phyloP scores from a whole-genome alignment of 345 rosid species.

The Sisymbrium irio region DNA sequence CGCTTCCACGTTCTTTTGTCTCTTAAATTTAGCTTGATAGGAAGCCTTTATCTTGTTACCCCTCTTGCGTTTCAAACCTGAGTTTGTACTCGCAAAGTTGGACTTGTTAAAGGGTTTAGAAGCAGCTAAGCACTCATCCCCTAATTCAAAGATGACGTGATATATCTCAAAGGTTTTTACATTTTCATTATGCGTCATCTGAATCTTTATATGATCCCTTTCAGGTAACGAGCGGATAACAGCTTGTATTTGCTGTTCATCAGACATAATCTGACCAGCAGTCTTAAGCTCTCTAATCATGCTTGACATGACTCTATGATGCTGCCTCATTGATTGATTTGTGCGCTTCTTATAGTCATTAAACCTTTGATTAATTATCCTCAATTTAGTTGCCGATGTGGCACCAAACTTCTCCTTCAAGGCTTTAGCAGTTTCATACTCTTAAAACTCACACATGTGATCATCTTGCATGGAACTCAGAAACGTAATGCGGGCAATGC shows the following conservation, averaged over 20 bases:
- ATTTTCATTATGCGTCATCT: background rate
- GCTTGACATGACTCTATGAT: too few relatives aligned
- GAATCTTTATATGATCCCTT: background rate
- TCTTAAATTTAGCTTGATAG: too few relatives aligned
- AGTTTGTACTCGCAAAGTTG: background rate
- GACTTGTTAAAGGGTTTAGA: background rate
- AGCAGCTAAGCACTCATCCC: conserved; percentile 1
- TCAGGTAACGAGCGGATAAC: background rate
- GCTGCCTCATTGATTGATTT: too few relatives aligned
- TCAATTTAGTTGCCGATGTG: too few relatives aligned
- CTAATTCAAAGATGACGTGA: conserved; percentile 19
- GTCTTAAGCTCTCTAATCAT: background rate
- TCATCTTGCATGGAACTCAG: background rate
- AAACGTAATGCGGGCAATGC: too few relatives aligned
- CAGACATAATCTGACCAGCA: background rate
- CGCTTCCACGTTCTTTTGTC: too few relatives aligned
- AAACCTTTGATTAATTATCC: too few relatives aligned
- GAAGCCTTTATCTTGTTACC: background rate
- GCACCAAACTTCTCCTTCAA: too few relatives aligned
- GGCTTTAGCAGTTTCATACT: too few relatives aligned
- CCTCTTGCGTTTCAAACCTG: background rate
- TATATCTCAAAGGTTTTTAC: background rate
- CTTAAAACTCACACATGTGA: too few relatives aligned
- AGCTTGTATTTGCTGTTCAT: background rate
- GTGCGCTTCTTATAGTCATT: too few relatives aligned